Base-by-base conservation (phyloP, 2,329 filamentous ascomycete genomes). In the Capronia epimyces region DNA sequence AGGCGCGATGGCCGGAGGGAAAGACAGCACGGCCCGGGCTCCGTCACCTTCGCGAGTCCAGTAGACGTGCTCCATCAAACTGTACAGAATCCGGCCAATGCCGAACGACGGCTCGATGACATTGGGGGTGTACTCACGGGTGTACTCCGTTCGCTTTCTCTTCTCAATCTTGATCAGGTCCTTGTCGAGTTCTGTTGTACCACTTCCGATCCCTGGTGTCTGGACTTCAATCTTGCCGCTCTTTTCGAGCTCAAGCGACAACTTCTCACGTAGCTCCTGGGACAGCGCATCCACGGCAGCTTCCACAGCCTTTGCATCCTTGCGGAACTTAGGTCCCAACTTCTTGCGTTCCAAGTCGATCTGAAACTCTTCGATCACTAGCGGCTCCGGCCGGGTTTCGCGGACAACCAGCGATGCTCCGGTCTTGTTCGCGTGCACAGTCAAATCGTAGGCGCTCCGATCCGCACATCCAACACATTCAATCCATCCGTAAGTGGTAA, bases 391-490 rank as follows among this genome's bases (percentile, higher is more conserved):
- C 48, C 89, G 79, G 48, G 81, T 82, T 74, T 96, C 84, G 54
- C 90, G 83, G 34, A 97, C 93, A 43, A 93, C 77, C 18, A 98
- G 78, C 36, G 89, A 83, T 12, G 86, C 83, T 52, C 89, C 89
- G 25, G 93, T 97, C 75, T 89, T 90, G 73, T 95, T 91, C 66
- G 86, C 84, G 71, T 97, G 93, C 8, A 96, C 90, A 29, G 82
- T 86, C 67, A 97, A 70, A 71, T 98, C 93, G 69, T 95, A 98
- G 16, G 93, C 93, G 67, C 87, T 95, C 64, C 93, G 83, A 68
- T 96, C 91, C 55, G 93, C 93, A 69, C 93, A 97, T 56, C 93
- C 93, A 13, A 97, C 91, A 69, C 91, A 97, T 75, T 98, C 93
- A 57, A 97, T 87, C 93, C 93, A 98, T 67, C 93, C 93, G 64